Evolutionary conservation across 495 filamentous ascomycete species (phyloP).

Genomic region (Echria macrotheca): DNA sequence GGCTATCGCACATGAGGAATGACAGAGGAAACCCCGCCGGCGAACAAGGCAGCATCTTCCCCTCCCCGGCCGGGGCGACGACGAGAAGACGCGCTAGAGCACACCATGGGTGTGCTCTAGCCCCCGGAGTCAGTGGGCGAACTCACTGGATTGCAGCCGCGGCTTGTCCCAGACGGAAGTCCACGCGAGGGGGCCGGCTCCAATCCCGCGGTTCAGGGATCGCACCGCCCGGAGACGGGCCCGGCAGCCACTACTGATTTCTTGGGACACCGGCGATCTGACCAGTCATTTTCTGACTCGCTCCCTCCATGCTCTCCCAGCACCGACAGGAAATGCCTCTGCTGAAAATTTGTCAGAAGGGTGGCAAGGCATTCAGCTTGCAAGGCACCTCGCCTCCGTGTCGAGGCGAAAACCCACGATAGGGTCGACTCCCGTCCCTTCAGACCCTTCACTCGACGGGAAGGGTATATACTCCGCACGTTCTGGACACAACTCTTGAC

Average conservation of each 20-base stretch:
- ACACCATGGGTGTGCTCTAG: too few species aligned
- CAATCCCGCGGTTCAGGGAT: slow-evolving; percentile 5
- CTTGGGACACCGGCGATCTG: slow-evolving; percentile 4
- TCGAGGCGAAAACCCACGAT: too few species aligned
- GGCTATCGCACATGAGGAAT: too few species aligned
- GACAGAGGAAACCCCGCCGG: too few species aligned
- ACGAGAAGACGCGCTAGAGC: neutral
- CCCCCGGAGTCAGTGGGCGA: neutral
- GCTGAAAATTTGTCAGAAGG: neutral
- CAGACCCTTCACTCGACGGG: too few species aligned
- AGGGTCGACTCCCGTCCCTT: too few species aligned
- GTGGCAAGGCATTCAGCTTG: neutral
- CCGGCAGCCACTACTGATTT: slow-evolving; percentile 9
- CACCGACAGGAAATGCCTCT: neutral
- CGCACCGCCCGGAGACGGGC: neutral
- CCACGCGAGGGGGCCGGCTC: slow-evolving; percentile 7
- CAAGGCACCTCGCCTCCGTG: neutral
- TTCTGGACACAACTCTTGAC: too few species aligned
- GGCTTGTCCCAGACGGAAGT: slow-evolving; percentile 6
- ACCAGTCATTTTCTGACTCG: slow-evolving; percentile 1
- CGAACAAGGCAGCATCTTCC: too few species aligned
- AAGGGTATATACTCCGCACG: too few species aligned
- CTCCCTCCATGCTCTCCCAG: neutral
- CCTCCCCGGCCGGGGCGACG: too few species aligned
- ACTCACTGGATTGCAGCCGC: neutral